phyloP scores from a whole-genome alignment of 2,329 filamentous ascomycete genomes.

The Corniculantispora saksenae region DNA sequence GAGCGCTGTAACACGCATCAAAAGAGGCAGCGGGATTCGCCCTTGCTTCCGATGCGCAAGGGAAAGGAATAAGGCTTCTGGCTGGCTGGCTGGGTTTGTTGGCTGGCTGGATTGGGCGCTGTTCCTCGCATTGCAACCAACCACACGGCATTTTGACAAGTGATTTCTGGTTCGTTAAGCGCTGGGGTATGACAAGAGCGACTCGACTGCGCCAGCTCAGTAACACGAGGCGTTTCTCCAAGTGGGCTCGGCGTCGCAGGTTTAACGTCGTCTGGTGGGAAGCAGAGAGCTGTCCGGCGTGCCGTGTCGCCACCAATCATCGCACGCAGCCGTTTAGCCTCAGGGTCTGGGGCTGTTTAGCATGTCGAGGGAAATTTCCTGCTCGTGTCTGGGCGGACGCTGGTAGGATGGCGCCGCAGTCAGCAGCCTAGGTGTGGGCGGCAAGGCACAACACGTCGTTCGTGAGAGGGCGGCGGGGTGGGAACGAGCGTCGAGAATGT shows the following conservation, averaged over 20 bases:
- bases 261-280: background rate
- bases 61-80: too few species aligned
- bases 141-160: too few species aligned
- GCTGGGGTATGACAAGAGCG: background rate
- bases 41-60: background rate
- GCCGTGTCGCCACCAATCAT: background rate
- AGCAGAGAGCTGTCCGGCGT: background rate
- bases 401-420: background rate
- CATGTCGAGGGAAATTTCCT: background rate
- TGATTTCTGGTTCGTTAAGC: background rate
- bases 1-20: constrained; percentile 3
- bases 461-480: too few species aligned
- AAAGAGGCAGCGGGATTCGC: background rate
- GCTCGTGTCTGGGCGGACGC: background rate
- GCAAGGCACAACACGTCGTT: too few species aligned
- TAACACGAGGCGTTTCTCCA: constrained; percentile 14
- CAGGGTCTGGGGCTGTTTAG: background rate
- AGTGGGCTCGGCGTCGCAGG: background rate
- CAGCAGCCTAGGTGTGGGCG: too few species aligned
- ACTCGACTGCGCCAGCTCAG: background rate
- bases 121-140: too few species aligned
- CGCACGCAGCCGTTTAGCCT: background rate
- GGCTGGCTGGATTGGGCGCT: too few species aligned
- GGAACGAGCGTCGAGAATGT: too few species aligned
- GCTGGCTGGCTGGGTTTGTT: too few species aligned